Percentiles rank a stretch among this genome's conserved stretches.
phyloP scores from a whole-genome alignment of 139 green algal genomes.

The Deuterostichococcus epilithicus region DNA sequence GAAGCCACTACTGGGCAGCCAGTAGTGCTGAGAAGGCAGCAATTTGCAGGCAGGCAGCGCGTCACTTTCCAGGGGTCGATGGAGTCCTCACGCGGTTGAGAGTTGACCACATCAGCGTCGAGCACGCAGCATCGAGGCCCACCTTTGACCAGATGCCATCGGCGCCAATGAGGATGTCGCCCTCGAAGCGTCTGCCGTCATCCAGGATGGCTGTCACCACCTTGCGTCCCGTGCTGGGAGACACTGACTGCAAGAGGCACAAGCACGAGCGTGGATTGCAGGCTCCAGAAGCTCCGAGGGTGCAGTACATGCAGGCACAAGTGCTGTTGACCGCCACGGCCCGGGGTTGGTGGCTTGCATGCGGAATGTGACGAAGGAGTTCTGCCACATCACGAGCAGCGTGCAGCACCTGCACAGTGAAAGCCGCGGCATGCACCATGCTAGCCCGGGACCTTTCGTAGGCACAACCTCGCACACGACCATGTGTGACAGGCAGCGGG shows the following conservation, averaged over 20 bases:
- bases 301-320: not conserved
- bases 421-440: no score
- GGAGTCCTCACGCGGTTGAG: not conserved
- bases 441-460: no score
- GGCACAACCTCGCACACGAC: no score
- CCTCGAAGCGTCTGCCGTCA: conserved; percentile 62
- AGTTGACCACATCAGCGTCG: not conserved
- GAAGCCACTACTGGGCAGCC: no score
- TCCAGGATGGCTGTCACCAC: conserved; percentile 53
- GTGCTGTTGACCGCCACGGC: no score
- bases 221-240: conserved; percentile 17
- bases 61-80: no score
- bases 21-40: no score
- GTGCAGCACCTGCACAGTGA: no score
- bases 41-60: not conserved
- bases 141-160: conserved; percentile 94
- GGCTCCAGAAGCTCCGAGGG: no score
- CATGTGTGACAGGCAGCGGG: conserved; percentile 1
- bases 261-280: conserved; percentile 13
- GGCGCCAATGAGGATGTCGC: conserved; percentile 88
- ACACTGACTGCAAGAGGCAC: not conserved
- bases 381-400: no score
- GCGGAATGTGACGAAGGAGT: no score
- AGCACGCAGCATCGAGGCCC: conserved; percentile 8
- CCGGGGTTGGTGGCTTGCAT: no score